Percentiles rank a stretch among this genome's conserved stretches.
These are phyloP conservation scores for Akanthomyces dipterigenus DNA, from an alignment of 2,329 filamentous ascomycete genomes.

Conservation along the genomic window DNA sequence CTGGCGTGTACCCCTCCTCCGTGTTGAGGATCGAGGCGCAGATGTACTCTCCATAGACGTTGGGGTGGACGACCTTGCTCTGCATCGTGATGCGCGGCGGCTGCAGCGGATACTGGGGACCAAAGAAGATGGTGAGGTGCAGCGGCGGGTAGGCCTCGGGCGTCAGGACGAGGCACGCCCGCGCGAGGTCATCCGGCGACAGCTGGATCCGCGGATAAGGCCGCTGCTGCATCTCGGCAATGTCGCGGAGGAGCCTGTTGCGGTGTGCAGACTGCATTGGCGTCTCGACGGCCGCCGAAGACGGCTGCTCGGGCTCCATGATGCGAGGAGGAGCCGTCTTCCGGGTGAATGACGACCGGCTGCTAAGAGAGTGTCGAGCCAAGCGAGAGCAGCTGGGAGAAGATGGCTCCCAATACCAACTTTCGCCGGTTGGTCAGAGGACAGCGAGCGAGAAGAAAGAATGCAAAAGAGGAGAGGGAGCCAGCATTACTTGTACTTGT, in stretches of 20 bases:
- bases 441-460: not conserved
- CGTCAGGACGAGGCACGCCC: slow-evolving; percentile 37
- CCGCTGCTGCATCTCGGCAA: slow-evolving; percentile 36
- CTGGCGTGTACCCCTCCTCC: slow-evolving; percentile 37
- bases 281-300: not conserved
- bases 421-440: not conserved
- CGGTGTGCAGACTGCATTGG: not conserved
- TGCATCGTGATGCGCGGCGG: slow-evolving; percentile 36
- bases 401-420: not conserved
- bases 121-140: slow-evolving; percentile 36
- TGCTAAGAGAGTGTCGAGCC: not conserved
- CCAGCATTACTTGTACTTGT: not conserved
- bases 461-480: not conserved
- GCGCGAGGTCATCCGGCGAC: slow-evolving; percentile 28
- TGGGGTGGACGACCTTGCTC: slow-evolving; percentile 35
- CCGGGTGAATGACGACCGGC: no score
- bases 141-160: slow-evolving; percentile 31
- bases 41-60: slow-evolving; percentile 37
- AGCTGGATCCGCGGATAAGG: slow-evolving; percentile 42
- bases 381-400: not conserved
- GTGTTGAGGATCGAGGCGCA: slow-evolving; percentile 41
- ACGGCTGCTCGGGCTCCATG: not conserved
- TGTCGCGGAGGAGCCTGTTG: slow-evolving; percentile 33
- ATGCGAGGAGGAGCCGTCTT: not conserved
- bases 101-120: slow-evolving; percentile 28